Evolutionary conservation across 2,329 filamentous ascomycete genomes (phyloP), one percentile per base, ranked within the genome.

Genomic region (Diaporthe batatas): DNA sequence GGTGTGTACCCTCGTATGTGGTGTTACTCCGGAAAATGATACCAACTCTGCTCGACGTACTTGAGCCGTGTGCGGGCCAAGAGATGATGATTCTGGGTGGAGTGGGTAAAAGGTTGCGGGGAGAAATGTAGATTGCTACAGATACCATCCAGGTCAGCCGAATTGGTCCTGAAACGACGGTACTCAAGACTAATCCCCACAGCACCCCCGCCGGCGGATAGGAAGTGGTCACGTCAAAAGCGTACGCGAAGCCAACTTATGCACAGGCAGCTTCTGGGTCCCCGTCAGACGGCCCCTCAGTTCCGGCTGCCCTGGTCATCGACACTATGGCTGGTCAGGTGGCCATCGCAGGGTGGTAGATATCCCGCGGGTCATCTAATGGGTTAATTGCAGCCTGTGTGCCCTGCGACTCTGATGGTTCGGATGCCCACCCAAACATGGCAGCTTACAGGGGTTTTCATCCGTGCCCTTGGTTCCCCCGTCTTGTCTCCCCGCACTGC

Each of bases 341-440:
- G 47, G 62, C 32, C 47, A 39, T 21, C 21, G 6, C 62, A 67
- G 62, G 62, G 62, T 67, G 47, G 62, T 53, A 67, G 62, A 67
- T 67, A 67, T 53, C 47, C 62, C 62, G 62, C 62, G 62, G 62
- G 62, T 67, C 47, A 67, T 67, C 62, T 67, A 39, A 53, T 67
- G 62, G 62, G 53, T 53, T 39, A 53, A 67, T 53, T 39, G 14
- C 44, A 36, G 16, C 47, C 29, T 51, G 3, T 49, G 16, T 47
- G 18, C 39, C 25, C n/a, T 51, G 62, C 44, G 44, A 65, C 44
- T 51, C 12, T 49, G 59, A 51, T 49, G 42, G 42, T 65, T 67
- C 47, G 51, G 62, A 67, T 14, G 8, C 29, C 44, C 16, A 16
- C 44, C 25, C 44, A 51, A 23, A 44, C 36, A 39, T 39, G 12